Percentiles rank a stretch among this genome's conserved stretches.
These are phyloP conservation scores for Fonsecaea monophora DNA, from an alignment of 2,329 filamentous ascomycete species.

Conservation along the genomic window DNA sequence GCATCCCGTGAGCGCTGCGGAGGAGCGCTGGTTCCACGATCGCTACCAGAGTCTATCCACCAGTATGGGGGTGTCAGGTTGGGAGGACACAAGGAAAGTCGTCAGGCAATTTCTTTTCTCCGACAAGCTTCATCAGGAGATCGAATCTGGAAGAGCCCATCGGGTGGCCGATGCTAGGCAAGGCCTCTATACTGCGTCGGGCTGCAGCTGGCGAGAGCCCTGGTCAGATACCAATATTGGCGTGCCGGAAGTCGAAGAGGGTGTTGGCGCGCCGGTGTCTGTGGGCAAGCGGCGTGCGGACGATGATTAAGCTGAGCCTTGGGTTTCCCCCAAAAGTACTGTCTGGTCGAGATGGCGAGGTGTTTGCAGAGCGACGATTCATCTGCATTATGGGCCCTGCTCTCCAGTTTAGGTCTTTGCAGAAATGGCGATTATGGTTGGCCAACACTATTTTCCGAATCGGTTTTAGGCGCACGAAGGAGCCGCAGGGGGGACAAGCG, in stretches of 20 bases:
- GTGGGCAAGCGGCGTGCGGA: constrained; percentile 30
- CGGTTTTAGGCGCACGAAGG: neutral
- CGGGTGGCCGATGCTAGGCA: constrained; percentile 31
- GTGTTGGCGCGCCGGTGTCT: constrained; percentile 16
- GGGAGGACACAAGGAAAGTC: constrained; percentile 35
- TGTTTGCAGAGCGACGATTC: neutral
- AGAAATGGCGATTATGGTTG: constrained; percentile 11
- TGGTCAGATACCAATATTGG: constrained; percentile 21
- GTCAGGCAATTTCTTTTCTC: constrained; percentile 36
- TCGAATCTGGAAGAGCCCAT: constrained; percentile 27
- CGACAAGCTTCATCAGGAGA: constrained; percentile 33
- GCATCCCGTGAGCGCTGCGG: constrained; percentile 24
- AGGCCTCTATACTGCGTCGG: constrained; percentile 36
- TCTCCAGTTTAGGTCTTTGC: neutral
- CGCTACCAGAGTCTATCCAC: constrained; percentile 20
- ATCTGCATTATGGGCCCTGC: neutral
- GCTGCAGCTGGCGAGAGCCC: constrained; percentile 39
- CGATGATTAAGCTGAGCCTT: constrained; percentile 15
- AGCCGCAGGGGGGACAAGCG: neutral
- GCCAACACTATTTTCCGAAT: constrained; percentile 18
- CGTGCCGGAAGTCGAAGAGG: constrained; percentile 14
- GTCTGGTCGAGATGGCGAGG: neutral
- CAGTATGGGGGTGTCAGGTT: constrained; percentile 21
- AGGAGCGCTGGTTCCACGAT: constrained; percentile 31
- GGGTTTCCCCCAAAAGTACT: neutral